Base-by-base conservation (phyloP, 148 eudicot species). In the Polygonum maritimum region DNA sequence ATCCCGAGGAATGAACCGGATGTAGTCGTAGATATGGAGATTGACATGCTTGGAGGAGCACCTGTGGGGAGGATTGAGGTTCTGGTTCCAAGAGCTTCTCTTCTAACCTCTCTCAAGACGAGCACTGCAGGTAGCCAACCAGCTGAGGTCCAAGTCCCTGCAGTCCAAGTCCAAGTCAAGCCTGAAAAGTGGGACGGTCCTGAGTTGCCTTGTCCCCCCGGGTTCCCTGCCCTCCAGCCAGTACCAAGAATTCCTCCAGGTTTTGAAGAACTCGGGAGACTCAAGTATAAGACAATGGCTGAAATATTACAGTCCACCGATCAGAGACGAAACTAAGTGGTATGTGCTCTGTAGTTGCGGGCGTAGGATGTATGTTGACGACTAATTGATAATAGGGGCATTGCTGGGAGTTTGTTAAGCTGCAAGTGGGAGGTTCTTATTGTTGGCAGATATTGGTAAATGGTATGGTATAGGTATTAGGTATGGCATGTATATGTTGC, bases 11-110 rank as follows among this genome's bases (percentile, higher is more conserved):
- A 5, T 36, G 45, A 67, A 36, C n/a, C 36, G 6, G 36, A 13
- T 67, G 71, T 35, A n/a, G n/a, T n/a, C n/a, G n/a, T n/a, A 7
- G 71, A 67, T 16, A 67, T 67, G 71, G 71, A 67, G 71, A 67
- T 67, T 38, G 71, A 67, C 45, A 67, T 35, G 71, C 19, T 67
- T 67, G 71, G 71, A 67, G 71, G 44, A 67, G 71, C 40, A 35
- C 36, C 71, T 63, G 70, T 35, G 0, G 70, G 70, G 40, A 63
- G 6, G 44, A 67, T 67, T 67, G 35, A 67, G 18, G 70, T 31
- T 31, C n/a, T 18, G 14, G 40, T 26, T 63, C 70, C 40, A 33
- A 35, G 9, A 13, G 70, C 33, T 63, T 63, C 39, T 63, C 6
- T 7, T 62, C 5, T 11, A 1, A 9, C 39, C 33, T 62, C 16